phyloP scores from a whole-genome alignment of 2,329 filamentous ascomycete species.

The Penicillium sp. region DNA sequence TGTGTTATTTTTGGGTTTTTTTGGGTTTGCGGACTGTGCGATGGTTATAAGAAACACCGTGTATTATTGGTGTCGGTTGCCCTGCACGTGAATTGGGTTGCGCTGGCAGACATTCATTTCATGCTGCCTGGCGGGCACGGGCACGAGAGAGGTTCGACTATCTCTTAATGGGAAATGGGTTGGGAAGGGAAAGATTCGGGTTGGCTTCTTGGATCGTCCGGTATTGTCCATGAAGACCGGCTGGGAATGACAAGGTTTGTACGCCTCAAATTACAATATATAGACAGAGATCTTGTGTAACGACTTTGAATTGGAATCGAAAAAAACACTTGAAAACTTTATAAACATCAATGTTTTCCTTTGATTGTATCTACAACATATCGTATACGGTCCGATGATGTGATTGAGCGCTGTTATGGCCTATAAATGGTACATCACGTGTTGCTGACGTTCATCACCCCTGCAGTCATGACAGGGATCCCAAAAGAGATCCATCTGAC shows the following conservation, averaged over 20 bases:
- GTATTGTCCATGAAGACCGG: constrained; percentile 17
- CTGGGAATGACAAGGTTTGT: constrained; percentile 5
- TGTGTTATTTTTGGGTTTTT: neutral
- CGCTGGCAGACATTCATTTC: constrained; percentile 8
- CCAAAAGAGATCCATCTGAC: neutral
- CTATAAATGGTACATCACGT: constrained; percentile 2
- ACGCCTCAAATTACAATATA: constrained; percentile 3
- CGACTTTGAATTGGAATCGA: constrained; percentile 5
- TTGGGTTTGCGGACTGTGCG: neutral
- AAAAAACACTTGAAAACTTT: neutral
- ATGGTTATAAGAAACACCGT: constrained; percentile 11
- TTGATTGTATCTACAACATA: neutral
- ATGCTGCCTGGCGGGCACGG: constrained; percentile 23
- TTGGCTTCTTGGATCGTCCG: constrained; percentile 16
- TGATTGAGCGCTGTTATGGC: neutral
- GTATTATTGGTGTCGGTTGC: constrained; percentile 15
- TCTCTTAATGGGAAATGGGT: neutral
- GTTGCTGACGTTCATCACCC: constrained; percentile 4
- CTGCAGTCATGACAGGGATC: neutral
- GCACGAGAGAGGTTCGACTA: constrained; percentile 8
- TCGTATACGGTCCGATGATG: neutral
- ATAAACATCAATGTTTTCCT: neutral
- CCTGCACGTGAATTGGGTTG: constrained; percentile 6
- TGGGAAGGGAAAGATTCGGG: constrained; percentile 3
- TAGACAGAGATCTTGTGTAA: constrained; percentile 10